Conservation (phyloP, 345 rosid species). For the Xanthoceras sorbifolium region DNA sequence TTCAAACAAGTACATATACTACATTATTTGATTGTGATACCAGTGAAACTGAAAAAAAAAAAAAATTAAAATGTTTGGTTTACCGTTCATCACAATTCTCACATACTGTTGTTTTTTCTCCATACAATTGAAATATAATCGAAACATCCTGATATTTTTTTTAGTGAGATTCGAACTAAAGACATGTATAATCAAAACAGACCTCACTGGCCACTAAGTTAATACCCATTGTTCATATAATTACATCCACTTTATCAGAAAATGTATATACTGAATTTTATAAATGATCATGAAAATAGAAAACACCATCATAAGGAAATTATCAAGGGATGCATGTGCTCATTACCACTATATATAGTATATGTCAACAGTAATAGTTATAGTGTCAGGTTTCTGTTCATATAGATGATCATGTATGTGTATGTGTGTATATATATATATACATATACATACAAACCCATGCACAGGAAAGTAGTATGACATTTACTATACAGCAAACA, state of each 20-base stretch:
- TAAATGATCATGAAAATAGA: too few relatives aligned
- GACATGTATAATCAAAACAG: background rate
- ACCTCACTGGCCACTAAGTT: background rate
- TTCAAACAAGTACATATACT: too few relatives aligned
- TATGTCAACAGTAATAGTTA: background rate
- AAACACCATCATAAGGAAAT: too few relatives aligned
- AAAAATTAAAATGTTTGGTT: background rate
- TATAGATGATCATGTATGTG: background rate
- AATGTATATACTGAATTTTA: too few relatives aligned
- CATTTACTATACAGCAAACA: slow-evolving; percentile 6
- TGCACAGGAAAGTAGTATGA: background rate
- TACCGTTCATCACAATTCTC: too few relatives aligned
- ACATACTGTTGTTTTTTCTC: too few relatives aligned
- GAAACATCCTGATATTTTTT: too few relatives aligned
- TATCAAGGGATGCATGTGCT: slow-evolving; percentile 5
- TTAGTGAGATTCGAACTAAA: background rate
- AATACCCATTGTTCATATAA: too few relatives aligned
- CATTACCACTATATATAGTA: background rate
- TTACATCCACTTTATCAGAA: too few relatives aligned
- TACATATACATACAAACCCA: background rate
- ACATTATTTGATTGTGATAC: background rate
- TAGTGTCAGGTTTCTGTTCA: background rate
- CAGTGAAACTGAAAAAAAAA: background rate
- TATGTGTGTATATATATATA: too few relatives aligned
- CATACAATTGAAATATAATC: background rate